These are phyloP conservation scores for Talaromyces sp. DNA, from an alignment of 2,329 filamentous ascomycete species.

Conservation along the genomic window DNA sequence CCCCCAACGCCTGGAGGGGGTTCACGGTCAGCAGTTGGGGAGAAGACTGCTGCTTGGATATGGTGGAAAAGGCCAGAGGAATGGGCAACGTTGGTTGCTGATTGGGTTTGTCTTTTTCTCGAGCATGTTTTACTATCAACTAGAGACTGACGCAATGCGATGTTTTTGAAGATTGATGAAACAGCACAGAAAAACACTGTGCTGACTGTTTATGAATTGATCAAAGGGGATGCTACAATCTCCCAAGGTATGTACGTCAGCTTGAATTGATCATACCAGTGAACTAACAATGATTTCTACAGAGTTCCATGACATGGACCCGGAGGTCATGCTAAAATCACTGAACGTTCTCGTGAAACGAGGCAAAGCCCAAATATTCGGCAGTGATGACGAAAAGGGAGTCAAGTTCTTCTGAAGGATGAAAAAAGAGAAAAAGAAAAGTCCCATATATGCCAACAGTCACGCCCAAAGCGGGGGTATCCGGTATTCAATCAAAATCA, in stretches of 20 bases:
- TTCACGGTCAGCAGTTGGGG: conserved; percentile 6
- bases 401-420: conserved; percentile 85
- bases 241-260: conserved; percentile 54
- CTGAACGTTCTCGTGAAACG: conserved; percentile 78
- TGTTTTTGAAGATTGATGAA: conserved; percentile 54
- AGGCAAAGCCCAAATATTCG: conserved; percentile 91
- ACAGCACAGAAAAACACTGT: conserved; percentile 86
- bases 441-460: background rate
- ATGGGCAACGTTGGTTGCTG: conserved; percentile 75
- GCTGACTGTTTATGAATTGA: conserved; percentile 86
- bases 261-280: background rate
- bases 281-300: conserved; percentile 7
- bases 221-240: conserved; percentile 74
- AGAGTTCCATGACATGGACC: conserved; percentile 88
- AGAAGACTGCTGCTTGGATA: conserved; percentile 61
- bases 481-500: background rate
- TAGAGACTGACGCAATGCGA: background rate
- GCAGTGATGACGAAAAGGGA: conserved; percentile 77
- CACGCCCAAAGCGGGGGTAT: background rate
- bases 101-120: conserved; percentile 50
- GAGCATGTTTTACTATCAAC: conserved; percentile 20
- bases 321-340: conserved; percentile 71
- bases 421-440: conserved; percentile 10
- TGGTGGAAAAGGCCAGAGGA: conserved; percentile 86
- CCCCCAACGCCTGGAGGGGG: conserved; percentile 45